phyloP scores from a whole-genome alignment of 495 filamentous ascomycete genomes.

The Annulohypoxylon maeteangense region DNA sequence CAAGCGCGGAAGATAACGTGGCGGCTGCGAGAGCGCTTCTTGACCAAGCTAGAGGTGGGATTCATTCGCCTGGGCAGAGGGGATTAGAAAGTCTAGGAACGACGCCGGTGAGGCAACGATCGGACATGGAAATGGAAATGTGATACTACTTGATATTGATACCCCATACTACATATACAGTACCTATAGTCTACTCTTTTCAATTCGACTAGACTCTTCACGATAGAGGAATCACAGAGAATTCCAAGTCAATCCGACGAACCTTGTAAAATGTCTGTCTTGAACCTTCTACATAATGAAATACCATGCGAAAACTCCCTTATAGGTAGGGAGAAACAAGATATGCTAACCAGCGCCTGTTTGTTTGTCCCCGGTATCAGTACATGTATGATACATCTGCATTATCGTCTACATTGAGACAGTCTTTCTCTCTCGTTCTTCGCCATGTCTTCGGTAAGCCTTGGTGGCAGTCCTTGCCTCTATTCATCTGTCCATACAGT shows the following conservation, averaged over 20 bases:
- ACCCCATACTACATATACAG: constrained; percentile 3
- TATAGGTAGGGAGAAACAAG: constrained; percentile 3
- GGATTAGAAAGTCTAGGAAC: constrained; percentile 72
- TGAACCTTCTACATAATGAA: constrained; percentile 39
- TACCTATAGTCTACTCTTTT: not conserved
- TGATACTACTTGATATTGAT: constrained; percentile 22
- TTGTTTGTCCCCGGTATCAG: constrained; percentile 33
- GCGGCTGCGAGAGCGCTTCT: constrained; percentile 45
- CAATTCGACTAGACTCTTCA: not conserved
- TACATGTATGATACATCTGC: constrained; percentile 44
- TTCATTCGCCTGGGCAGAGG: constrained; percentile 55
- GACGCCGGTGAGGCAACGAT: constrained; percentile 59
- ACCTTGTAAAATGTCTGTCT: constrained; percentile 14
- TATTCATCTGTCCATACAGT: not conserved
- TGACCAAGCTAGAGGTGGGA: constrained; percentile 40
- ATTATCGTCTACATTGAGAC: constrained; percentile 24
- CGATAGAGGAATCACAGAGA: not conserved
- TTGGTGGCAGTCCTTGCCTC: not conserved
- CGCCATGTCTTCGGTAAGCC: not conserved
- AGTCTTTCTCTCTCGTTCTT: not conserved
- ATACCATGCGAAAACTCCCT: constrained; percentile 21
- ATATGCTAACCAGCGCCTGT: constrained; percentile 41
- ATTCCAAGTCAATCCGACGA: constrained; percentile 6
- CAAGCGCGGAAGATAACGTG: constrained; percentile 48
- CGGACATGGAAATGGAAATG: constrained; percentile 49